Evolutionary conservation across 1,139 yeast genomes (phyloP).

Genomic region (Yamadazyma sp.): DNA sequence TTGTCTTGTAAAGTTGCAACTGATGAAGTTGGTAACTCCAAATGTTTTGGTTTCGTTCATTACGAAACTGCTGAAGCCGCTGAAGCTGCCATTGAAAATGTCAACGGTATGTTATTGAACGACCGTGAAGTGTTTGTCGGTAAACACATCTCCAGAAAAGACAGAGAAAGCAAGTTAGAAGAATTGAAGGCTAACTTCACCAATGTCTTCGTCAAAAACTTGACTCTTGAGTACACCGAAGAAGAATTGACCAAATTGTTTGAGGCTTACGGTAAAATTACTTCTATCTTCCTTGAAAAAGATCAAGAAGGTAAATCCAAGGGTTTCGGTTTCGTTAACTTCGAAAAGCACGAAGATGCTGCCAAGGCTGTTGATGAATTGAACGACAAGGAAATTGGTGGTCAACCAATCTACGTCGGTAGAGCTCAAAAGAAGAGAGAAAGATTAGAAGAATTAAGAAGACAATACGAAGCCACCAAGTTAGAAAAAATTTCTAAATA

Average conservation of each 20-base stretch:
- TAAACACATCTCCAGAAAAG: slow-evolving; percentile 89
- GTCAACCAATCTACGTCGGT: slow-evolving; percentile 89
- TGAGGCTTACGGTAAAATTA: slow-evolving; percentile 72
- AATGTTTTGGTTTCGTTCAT: slow-evolving; percentile 98
- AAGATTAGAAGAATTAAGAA: slow-evolving; percentile 94
- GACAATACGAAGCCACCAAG: slow-evolving; percentile 91
- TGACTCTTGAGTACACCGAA: slow-evolving; percentile 68
- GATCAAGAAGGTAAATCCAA: slow-evolving; percentile 88
- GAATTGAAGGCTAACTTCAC: slow-evolving; percentile 93
- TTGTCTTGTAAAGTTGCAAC: slow-evolving; percentile 97
- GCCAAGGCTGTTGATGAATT: slow-evolving; percentile 88
- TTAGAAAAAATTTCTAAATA: slow-evolving; percentile 90
- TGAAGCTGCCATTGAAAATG: slow-evolving; percentile 91
- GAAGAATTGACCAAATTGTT: slow-evolving; percentile 77
- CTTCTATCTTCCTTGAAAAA: slow-evolving; percentile 80
- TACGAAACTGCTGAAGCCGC: slow-evolving; percentile 94
- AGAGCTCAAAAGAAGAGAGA: slow-evolving; percentile 99
- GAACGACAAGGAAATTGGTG: slow-evolving; percentile 82
- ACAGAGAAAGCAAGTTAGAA: slow-evolving; percentile 93
- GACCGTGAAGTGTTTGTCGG: slow-evolving; percentile 97
- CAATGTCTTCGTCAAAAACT: slow-evolving; percentile 91
- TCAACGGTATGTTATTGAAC: slow-evolving; percentile 97
- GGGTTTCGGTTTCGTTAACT: slow-evolving; percentile 97
- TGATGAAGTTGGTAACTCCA: slow-evolving; percentile 88
- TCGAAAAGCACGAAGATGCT: slow-evolving; percentile 83